Evolutionary conservation across 768 basidiomycete genomes (phyloP).

Genomic region (Tricholoma sp.): DNA sequence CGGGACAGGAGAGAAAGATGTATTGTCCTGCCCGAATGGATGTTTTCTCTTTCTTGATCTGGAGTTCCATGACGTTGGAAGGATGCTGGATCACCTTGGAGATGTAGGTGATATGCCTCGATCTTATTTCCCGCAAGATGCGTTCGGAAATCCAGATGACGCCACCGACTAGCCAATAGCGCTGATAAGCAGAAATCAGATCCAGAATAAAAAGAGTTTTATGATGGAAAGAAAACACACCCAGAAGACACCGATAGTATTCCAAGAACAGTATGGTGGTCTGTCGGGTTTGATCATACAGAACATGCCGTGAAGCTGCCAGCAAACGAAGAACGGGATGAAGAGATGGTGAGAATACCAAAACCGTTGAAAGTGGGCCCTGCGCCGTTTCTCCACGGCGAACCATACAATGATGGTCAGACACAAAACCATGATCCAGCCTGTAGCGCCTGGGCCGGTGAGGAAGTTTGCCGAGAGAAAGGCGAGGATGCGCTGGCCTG

Average conservation of each 20-base stretch:
- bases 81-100: constrained; percentile 96
- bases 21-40: constrained; percentile 84
- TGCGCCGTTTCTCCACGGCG: constrained; percentile 74
- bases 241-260: constrained; percentile 93
- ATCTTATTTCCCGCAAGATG: constrained; percentile 86
- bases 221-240: constrained; percentile 47
- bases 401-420: constrained; percentile 82
- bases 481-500: constrained; percentile 52
- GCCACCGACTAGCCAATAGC: constrained; percentile 88
- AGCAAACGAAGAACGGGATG: constrained; percentile 86
- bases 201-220: too few species aligned
- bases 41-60: constrained; percentile 95
- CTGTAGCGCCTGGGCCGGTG: constrained; percentile 78
- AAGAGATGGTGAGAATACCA: constrained; percentile 90
- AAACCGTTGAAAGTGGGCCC: constrained; percentile 80
- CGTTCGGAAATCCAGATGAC: constrained; percentile 84
- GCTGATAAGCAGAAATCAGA: constrained; percentile 43
- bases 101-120: constrained; percentile 87
- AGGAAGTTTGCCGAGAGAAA: constrained; percentile 78
- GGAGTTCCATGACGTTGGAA: constrained; percentile 89
- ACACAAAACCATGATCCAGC: constrained; percentile 80
- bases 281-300: constrained; percentile 94
- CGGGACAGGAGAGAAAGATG: constrained; percentile 88
- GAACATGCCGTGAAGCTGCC: constrained; percentile 97
- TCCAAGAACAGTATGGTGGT: constrained; percentile 80